These are phyloP conservation scores for Picea abies DNA, from an alignment of 83 land plant species.

Conservation along the genomic window DNA sequence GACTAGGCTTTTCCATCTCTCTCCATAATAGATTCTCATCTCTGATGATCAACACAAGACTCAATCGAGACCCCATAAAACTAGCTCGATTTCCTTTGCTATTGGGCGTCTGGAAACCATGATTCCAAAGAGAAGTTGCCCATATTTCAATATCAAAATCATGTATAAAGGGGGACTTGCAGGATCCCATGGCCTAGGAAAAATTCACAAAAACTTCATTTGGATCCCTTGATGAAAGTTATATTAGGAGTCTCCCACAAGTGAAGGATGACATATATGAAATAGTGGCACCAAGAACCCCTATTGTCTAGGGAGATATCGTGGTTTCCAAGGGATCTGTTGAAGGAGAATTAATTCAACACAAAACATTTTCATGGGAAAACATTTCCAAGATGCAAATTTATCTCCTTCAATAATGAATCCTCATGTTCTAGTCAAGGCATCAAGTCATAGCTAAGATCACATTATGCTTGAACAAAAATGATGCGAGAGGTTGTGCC, in stretches of 20 bases:
- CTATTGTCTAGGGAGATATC: slow-evolving; percentile 18
- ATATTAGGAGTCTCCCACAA: background rate
- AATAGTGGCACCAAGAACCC: slow-evolving; percentile 8
- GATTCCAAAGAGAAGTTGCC: too few relatives aligned
- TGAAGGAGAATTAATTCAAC: background rate
- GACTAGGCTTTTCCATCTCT: too few relatives aligned
- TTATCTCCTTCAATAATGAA: background rate
- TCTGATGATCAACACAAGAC: too few relatives aligned
- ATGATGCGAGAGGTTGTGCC: slow-evolving; percentile 70
- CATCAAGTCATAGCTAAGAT: slow-evolving; percentile 35
- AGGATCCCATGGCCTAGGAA: too few relatives aligned
- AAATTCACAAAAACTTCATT: too few relatives aligned
- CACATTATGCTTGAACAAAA: slow-evolving; percentile 73
- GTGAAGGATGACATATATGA: slow-evolving; percentile 6
- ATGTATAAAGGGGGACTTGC: too few relatives aligned
- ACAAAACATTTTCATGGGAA: background rate
- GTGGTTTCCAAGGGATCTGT: slow-evolving; percentile 15
- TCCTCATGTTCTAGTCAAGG: background rate
- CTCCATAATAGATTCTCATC: too few relatives aligned
- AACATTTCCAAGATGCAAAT: background rate
- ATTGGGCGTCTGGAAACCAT: too few relatives aligned
- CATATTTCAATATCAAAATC: too few relatives aligned
- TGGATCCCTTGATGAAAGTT: background rate
- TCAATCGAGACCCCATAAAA: too few relatives aligned
- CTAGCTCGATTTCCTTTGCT: too few relatives aligned